These are phyloP conservation scores for Prunus kanzakura DNA, from an alignment of 306 rosid genomes.

Conservation along the genomic window DNA sequence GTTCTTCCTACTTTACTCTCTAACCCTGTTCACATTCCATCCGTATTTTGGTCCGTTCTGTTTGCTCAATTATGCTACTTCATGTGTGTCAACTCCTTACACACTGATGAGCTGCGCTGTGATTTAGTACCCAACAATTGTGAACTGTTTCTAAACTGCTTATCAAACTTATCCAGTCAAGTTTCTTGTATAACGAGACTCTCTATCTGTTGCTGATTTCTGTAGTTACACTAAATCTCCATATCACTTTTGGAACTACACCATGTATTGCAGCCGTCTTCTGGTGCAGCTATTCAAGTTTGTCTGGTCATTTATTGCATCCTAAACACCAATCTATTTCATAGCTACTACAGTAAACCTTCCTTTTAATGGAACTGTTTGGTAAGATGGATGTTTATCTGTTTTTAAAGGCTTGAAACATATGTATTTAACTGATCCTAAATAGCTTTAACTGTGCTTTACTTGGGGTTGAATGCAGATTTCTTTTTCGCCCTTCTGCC, in stretches of 20 bases:
- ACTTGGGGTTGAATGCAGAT: constrained; percentile 5
- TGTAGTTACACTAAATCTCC: background rate
- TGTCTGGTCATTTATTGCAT: background rate
- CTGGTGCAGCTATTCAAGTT: background rate
- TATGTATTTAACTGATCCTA: background rate
- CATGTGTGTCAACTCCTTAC: background rate
- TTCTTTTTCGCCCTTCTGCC: too few species aligned
- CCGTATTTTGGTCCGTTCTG: background rate
- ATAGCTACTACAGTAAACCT: constrained; percentile 6
- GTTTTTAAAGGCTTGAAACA: constrained; percentile 5
- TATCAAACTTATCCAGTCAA: background rate
- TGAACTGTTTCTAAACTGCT: constrained; percentile 2
- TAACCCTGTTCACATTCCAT: background rate
- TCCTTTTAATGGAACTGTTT: background rate
- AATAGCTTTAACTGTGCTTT: background rate
- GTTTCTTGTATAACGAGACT: background rate
- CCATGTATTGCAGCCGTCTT: background rate
- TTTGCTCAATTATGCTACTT: background rate
- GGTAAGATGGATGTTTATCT: background rate
- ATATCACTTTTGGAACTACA: background rate
- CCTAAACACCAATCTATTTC: constrained; percentile 2
- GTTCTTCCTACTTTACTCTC: background rate
- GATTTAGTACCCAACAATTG: background rate
- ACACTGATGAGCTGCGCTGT: background rate
- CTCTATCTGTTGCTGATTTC: background rate